These are phyloP conservation scores for Aureobasidium sp. DNA, from an alignment of 2,329 filamentous ascomycete species.

Conservation along the genomic window DNA sequence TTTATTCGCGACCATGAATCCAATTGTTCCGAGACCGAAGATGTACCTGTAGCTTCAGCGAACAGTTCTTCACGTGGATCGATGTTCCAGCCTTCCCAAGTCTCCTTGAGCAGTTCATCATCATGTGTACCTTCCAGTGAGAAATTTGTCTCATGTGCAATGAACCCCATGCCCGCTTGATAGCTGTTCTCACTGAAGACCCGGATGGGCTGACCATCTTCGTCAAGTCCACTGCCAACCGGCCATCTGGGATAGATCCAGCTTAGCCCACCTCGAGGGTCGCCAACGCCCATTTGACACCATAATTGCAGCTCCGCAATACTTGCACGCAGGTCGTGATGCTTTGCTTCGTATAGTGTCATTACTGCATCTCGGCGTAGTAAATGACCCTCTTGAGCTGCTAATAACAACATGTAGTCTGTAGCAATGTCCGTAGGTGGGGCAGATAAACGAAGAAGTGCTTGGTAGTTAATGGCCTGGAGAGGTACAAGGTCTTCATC, in stretches of 20 bases:
- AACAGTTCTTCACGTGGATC: slow-evolving; percentile 18
- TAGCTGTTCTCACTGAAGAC: slow-evolving; percentile 80
- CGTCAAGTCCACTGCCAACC: slow-evolving; percentile 59
- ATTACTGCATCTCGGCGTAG: slow-evolving; percentile 59
- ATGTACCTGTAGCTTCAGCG: neutral
- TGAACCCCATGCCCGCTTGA: slow-evolving; percentile 64
- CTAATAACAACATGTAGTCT: slow-evolving; percentile 73
- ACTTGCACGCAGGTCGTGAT: slow-evolving; percentile 67
- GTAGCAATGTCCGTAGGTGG: slow-evolving; percentile 60
- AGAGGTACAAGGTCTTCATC: slow-evolving; percentile 76
- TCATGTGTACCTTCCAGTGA: slow-evolving; percentile 27
- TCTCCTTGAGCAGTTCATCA: slow-evolving; percentile 55
- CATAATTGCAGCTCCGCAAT: slow-evolving; percentile 86
- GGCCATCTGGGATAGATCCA: slow-evolving; percentile 83
- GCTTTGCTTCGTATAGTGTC: slow-evolving; percentile 60
- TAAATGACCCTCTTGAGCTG: slow-evolving; percentile 82
- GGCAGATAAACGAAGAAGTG: slow-evolving; percentile 66
- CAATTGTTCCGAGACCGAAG: neutral
- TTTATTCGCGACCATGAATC: slow-evolving; percentile 7
- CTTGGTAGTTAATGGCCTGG: slow-evolving; percentile 67
- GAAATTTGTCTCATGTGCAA: slow-evolving; percentile 39
- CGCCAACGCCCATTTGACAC: slow-evolving; percentile 94
- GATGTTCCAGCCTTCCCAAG: slow-evolving; percentile 60
- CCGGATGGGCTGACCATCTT: slow-evolving; percentile 58
- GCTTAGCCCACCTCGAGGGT: slow-evolving; percentile 75